Evolutionary conservation across 306 rosid genomes (phyloP), one percentile per base, ranked within the genome.

Genomic region (Prunus persica): DNA sequence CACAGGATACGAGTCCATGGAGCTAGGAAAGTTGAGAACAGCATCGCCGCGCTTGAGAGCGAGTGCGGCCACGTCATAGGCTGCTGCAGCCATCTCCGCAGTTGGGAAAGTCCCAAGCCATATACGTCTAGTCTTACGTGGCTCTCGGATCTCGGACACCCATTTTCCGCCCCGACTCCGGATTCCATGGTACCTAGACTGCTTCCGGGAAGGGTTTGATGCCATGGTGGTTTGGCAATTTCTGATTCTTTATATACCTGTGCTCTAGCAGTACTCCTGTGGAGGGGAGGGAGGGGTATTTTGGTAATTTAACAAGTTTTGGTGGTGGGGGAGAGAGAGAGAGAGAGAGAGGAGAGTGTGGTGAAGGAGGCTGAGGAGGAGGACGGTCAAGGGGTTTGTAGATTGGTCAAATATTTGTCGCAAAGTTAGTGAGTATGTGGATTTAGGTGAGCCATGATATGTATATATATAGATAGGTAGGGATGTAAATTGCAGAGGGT

Each of bases 131-230:
- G 96, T 79, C 76, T 89, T 91, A 2, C 96, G 88, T 0, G 97
- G 98, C 85, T 93, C 96, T 2, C 98, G 90, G 83, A 93, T 93
- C 78, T 93, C 98, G 3, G 98, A 88, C 6, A 93, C 98, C 98
- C 97, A 93, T 76, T 93, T 93, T 1, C 85, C 93, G 4, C 97
- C 78, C 4, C 98, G 80, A 84, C 87, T 70, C 2, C 98, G 89
- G 72, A 91, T 89, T 28, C 98, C 98, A 0, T 64, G 88, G 82
- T 84, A 91, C 69, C 67, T 43, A 0, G 89, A 88, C 67, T 91
- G 91, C 61, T 83, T 88, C 43, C 83, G 86, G 3, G 86, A 68
- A 51, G 91, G 84, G 55, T 77, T 61, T 0, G 97, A 87, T 11
- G 88, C 84, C 93, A 87, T 90, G 63, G 65, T 13, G 15, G 65